phyloP scores from a whole-genome alignment of 2,329 filamentous ascomycete species.

The Epichloe sp. region DNA sequence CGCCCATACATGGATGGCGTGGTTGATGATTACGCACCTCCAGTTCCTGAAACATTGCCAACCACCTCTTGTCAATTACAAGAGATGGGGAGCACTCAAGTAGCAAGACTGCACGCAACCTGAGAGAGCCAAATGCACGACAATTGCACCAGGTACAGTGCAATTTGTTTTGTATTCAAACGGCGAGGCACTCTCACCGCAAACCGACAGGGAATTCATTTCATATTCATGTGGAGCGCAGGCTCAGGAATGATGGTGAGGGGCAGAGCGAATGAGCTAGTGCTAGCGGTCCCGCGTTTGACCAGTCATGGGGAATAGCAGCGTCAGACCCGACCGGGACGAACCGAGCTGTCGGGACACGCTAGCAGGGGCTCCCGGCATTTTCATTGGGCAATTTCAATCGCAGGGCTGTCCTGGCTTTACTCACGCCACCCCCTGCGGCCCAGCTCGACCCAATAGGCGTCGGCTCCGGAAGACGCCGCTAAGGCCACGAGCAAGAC shows the following conservation, averaged over 20 bases:
- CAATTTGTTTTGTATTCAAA: not conserved
- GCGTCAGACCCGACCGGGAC: conserved; percentile 11
- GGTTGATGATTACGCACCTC: too few relatives aligned
- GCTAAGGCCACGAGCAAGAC: conserved; percentile 5
- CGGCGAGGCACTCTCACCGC: not conserved
- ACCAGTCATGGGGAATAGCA: conserved; percentile 15
- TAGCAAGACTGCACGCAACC: too few relatives aligned
- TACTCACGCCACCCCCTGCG: conserved; percentile 7
- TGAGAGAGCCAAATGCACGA: not conserved
- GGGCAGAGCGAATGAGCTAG: not conserved
- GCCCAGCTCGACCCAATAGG: conserved; percentile 13
- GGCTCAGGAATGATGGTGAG: not conserved
- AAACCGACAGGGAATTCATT: not conserved
- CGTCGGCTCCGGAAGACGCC: conserved; percentile 10
- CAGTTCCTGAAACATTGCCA: too few relatives aligned
- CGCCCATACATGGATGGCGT: too few relatives aligned
- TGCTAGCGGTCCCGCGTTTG: conserved; percentile 10
- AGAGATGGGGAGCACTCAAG: too few relatives aligned
- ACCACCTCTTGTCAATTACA: too few relatives aligned
- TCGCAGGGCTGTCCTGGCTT: not conserved
- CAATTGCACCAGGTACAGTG: not conserved
- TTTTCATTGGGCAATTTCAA: conserved; percentile 10
- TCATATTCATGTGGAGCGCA: not conserved
- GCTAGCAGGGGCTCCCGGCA: conserved; percentile 14
- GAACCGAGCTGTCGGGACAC: conserved; percentile 24